Percentiles rank a stretch among this genome's conserved stretches.
Evolutionary conservation across 768 basidiomycete genomes (phyloP).

Genomic region (Lenzites betulinus): DNA sequence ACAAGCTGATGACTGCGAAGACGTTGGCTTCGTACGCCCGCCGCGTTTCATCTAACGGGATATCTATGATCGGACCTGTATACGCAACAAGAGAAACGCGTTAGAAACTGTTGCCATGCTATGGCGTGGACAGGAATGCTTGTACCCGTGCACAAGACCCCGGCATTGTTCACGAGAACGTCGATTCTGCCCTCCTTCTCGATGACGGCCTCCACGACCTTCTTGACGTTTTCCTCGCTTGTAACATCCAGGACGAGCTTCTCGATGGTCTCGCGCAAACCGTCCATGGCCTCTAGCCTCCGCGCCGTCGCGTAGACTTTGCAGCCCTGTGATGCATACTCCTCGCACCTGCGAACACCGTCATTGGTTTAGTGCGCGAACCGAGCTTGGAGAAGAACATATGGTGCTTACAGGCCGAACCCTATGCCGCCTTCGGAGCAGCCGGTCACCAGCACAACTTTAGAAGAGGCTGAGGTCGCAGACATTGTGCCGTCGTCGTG

Average conservation of each 20-base stretch:
- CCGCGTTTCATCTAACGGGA: constrained; percentile 55
- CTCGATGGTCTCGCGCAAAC: constrained; percentile 50
- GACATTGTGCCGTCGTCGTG: not conserved
- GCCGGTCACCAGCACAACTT: constrained; percentile 71
- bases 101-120: not conserved
- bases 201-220: constrained; percentile 53
- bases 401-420: constrained; percentile 18
- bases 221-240: constrained; percentile 54
- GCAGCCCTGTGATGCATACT: constrained; percentile 66
- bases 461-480: not conserved
- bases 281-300: constrained; percentile 57
- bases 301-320: constrained; percentile 79
- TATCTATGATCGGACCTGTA: constrained; percentile 54
- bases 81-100: not conserved
- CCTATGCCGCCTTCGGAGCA: constrained; percentile 38
- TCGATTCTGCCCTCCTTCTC: constrained; percentile 64
- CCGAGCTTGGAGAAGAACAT: no score
- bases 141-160: constrained; percentile 44
- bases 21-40: constrained; percentile 68
- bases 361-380: not conserved
- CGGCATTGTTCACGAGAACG: constrained; percentile 79
- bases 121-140: no score
- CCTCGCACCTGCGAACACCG: constrained; percentile 52
- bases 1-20: constrained; percentile 61
- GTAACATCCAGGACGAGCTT: constrained; percentile 63